Evolutionary conservation across 1,284 basidiomycete species (phyloP), one percentile per base, ranked within the genome.

Genomic region (Cryptococcus sp.): DNA sequence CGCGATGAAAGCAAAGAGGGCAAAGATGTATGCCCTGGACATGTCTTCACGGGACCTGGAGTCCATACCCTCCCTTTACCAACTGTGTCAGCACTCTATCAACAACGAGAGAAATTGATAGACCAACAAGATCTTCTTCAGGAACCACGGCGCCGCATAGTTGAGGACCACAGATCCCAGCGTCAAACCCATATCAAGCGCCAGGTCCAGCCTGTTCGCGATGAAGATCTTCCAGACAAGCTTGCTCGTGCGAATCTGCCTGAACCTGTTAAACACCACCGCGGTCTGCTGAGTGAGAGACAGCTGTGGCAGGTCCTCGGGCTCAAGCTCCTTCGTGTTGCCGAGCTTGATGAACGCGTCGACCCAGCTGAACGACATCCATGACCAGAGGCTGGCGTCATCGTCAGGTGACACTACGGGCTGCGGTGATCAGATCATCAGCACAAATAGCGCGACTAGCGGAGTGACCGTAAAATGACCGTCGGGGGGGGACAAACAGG

Each of bases 321-420:
- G 85, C 56, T 86, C 80, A 20, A 91, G 77, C 11, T 86, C 87
- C 8, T 78, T 79, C 52, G 80, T 65, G 16, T 82, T 80, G 13
- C 88, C 88, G 75, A 83, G 63, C 6, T 46, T 46, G 66, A 91
- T 84, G 47, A 91, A 78, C 0, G 85, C 83, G 65, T 85, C 82
- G 46, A 91, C 81, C 78, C 89, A 92, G 2, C 82, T 81, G 71
- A 91, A 91, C 1, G 83, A 84, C 51, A 83, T 79, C 87, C 89
- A 91, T n/a, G 83, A 79, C 82, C 84, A 87, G 15, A 91, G 77
- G n/a, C 81, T 85, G 43, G 84, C 86, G 55, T 81, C 79, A 68
- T 91, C 89, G 72, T 92, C 89, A 39, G 64, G 57, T 3, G 64
- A 53, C n/a, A 64, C 46, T 36, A 28, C 23, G 24, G 67, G 55